phyloP scores from a whole-genome alignment of 306 rosid species.

The Fragaria nilgerrensis region DNA sequence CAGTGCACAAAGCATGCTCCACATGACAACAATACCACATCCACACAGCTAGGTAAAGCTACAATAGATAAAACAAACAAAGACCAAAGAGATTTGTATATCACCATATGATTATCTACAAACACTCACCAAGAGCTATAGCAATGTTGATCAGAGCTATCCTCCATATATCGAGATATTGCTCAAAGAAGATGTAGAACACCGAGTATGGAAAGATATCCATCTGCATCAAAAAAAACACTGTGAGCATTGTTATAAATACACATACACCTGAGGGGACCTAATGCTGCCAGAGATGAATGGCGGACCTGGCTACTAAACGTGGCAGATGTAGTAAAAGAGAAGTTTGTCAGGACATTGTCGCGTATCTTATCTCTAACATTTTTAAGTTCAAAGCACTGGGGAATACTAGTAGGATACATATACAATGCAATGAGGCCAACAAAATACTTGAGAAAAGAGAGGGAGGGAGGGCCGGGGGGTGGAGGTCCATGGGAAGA shows the following conservation, averaged over 20 bases:
- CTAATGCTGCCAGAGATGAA: slow-evolving; percentile 13
- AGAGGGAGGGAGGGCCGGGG: too few relatives aligned
- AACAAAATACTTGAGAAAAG: background rate
- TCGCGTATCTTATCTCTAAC: background rate
- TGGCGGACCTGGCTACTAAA: slow-evolving; percentile 19
- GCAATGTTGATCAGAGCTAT: slow-evolving; percentile 67
- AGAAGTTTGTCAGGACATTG: slow-evolving; percentile 16
- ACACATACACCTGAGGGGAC: slow-evolving; percentile 21
- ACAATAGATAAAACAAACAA: background rate
- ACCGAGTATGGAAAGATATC: slow-evolving; percentile 92
- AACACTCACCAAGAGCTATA: slow-evolving; percentile 78
- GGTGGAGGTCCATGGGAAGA: background rate
- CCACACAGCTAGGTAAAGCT: background rate
- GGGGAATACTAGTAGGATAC: background rate
- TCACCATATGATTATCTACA: slow-evolving; percentile 3
- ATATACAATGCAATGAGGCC: background rate
- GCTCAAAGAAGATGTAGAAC: slow-evolving; percentile 95
- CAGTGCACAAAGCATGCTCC: background rate
- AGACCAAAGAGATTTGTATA: background rate
- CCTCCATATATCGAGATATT: slow-evolving; percentile 88
- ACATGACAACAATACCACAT: background rate
- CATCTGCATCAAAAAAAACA: slow-evolving; percentile 73
- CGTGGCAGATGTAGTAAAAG: slow-evolving; percentile 4
- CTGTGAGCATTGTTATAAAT: slow-evolving; percentile 26
- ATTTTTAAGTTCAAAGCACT: background rate